Evolutionary conservation across 106 monocot species (phyloP), one percentile per base, ranked within the genome.

Genomic region (Phalaenopsis equestris): DNA sequence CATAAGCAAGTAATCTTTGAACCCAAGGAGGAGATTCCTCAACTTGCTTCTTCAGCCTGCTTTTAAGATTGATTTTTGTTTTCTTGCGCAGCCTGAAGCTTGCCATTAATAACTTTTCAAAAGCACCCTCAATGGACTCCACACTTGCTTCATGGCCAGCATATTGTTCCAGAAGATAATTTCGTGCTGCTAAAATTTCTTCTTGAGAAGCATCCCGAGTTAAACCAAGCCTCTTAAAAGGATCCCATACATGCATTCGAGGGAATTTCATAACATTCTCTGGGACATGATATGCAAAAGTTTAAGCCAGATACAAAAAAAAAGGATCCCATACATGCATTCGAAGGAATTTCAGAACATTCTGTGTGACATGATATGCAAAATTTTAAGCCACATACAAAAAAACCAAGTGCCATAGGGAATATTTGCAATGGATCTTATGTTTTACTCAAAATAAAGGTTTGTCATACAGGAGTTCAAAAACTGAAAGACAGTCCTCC

Each of bases 1-100:
- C 67, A 84, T 77, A 90, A 47, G 81, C 77, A n/a, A 98, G 79
- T 77, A 98, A 78, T 75, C 79, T 92, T 80, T 92, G 87, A 8
- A 98, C 81, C 97, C 97, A 97, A 73, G 97, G 86, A 56, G 97
- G 97, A 2, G 97, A 94, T 68, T 97, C 97, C 78, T 98, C 92
- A 17, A 98, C 90, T 86, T 88, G 86, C 81, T 92, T 90, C 81
- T 81, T 94, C 82, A 98, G 83, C 78, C 85, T 86, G 82, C 78
- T 98, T 82, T 91, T 98, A 81, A 94, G 77, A 79, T 98, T 98
- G 37, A 98, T 98, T 84, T 98, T 98, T 77, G 90, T 58, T 75
- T 94, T 98, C 84, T 92, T 94, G 8, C 97, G 83, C 55, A 88
- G 78, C 79, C 72, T 84, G 83, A 92, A 98, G 81, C 94, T 94